Evolutionary conservation across 768 basidiomycete species (phyloP).

Genomic region (Boletus reticuloceps): DNA sequence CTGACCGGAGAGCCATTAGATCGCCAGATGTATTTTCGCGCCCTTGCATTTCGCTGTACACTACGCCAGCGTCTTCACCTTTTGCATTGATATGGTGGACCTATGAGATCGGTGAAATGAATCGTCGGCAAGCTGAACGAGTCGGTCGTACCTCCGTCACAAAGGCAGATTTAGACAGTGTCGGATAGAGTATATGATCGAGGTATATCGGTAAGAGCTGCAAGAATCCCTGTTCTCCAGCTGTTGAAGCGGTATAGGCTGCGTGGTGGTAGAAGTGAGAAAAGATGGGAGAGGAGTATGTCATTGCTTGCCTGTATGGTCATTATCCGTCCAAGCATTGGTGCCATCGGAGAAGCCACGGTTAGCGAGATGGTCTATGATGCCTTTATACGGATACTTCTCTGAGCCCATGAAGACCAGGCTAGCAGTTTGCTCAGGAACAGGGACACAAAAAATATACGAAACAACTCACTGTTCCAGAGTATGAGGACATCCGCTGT

Average conservation of each 20-base stretch:
- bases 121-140: background rate
- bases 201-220: conserved; percentile 86
- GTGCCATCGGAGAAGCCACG: conserved; percentile 89
- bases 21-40: conserved; percentile 91
- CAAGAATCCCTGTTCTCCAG: conserved; percentile 89
- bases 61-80: conserved; percentile 92
- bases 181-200: conserved; percentile 96
- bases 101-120: conserved; percentile 36
- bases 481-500: conserved; percentile 94
- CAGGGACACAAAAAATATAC: background rate
- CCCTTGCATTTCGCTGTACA: conserved; percentile 97
- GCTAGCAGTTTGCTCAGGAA: conserved; percentile 37
- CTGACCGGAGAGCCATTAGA: conserved; percentile 82
- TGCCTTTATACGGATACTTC: conserved; percentile 93
- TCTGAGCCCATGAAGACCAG: conserved; percentile 95
- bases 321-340: conserved; percentile 97
- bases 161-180: conserved; percentile 83
- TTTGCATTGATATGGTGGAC: conserved; percentile 93
- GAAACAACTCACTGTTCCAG: conserved; percentile 76
- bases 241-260: conserved; percentile 94
- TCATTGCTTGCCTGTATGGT: conserved; percentile 56
- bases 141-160: conserved; percentile 52
- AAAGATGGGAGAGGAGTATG: background rate
- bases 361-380: conserved; percentile 93
- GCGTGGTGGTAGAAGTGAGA: background rate